Evolutionary conservation across 345 rosid genomes (phyloP), one percentile per base, ranked within the genome.

Genomic region (Durio zibethinus): DNA sequence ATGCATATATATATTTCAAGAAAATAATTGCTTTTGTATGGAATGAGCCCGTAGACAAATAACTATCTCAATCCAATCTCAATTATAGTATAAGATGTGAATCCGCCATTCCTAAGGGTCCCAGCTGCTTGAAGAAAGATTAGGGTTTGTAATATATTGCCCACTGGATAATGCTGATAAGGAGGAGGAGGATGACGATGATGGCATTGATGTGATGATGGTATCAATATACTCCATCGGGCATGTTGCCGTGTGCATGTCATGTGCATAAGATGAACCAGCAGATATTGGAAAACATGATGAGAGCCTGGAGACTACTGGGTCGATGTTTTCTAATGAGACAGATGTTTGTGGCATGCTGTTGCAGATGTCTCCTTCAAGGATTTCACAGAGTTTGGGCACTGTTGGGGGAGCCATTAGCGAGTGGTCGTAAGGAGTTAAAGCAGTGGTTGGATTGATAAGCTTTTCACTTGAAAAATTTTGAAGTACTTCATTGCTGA

Each of bases 181-280:
- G 20, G 86, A 81, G 6, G 87, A 83, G 8, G 91, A 83, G 0
- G 84, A 76, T 2, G 90, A 83, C 42, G 85, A 78, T 5, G 86
- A 54, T 11, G 84, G 81, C 12, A 83, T 57, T 75, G 90, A 87
- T 76, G 88, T 81, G 76, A 88, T 80, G 86, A 90, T 88, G 65
- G 88, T 85, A 78, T 92, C 90, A 65, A 87, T 84, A 82, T 83
- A 88, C 40, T 87, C 94, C 83, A 85, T 79, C 68, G 82, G 91
- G 73, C 66, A 11, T 36, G 48, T n/a, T 52, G 77, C 68, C 77
- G 80, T 61, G 43, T 84, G 82, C 72, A 71, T 73, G 48, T 76
- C 85, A 65, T 74, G 81, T 60, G 84, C 77, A 33, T 72, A 70
- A 8, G 65, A 15, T 53, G 75, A 71, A 71, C 78, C 79, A 23